These are phyloP conservation scores for Podaxis pistillaris DNA, from an alignment of 768 basidiomycete genomes.

Conservation along the genomic window DNA sequence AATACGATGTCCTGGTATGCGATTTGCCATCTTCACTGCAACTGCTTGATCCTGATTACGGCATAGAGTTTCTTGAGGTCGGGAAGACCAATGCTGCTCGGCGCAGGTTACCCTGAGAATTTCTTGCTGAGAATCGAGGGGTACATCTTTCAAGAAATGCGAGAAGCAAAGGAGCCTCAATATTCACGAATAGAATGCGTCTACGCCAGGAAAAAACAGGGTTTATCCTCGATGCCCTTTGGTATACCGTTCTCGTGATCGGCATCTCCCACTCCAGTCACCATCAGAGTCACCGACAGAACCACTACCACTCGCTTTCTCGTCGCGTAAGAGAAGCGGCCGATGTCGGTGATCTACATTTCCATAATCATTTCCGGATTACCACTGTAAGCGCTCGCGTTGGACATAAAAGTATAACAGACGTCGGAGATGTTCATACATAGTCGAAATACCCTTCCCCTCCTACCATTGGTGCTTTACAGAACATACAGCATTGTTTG, in stretches of 20 bases:
- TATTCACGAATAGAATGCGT: constrained; percentile 61
- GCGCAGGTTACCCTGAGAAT: constrained; percentile 53
- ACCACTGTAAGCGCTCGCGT: too few species aligned
- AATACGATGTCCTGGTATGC: constrained; percentile 54
- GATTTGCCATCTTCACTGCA: not conserved
- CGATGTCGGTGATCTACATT: not conserved
- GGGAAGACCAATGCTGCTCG: constrained; percentile 65
- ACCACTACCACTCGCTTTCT: not conserved
- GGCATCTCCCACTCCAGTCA: not conserved
- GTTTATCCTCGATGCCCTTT: not conserved
- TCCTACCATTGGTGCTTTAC: too few species aligned
- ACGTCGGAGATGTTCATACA: too few species aligned
- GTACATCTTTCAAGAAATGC: constrained; percentile 51
- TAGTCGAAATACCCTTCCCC: too few species aligned
- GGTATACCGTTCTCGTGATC: not conserved
- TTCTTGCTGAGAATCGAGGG: constrained; percentile 53
- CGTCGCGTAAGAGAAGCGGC: not conserved
- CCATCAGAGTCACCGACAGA: not conserved
- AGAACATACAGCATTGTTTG: too few species aligned
- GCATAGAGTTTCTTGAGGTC: constrained; percentile 62
- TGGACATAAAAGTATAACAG: too few species aligned
- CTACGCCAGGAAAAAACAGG: constrained; percentile 50
- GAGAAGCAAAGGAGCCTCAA: constrained; percentile 40
- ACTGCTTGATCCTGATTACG: not conserved
- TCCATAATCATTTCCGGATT: not conserved